phyloP scores from a whole-genome alignment of 2,329 filamentous ascomycete genomes.

The Sporothrix sp. region DNA sequence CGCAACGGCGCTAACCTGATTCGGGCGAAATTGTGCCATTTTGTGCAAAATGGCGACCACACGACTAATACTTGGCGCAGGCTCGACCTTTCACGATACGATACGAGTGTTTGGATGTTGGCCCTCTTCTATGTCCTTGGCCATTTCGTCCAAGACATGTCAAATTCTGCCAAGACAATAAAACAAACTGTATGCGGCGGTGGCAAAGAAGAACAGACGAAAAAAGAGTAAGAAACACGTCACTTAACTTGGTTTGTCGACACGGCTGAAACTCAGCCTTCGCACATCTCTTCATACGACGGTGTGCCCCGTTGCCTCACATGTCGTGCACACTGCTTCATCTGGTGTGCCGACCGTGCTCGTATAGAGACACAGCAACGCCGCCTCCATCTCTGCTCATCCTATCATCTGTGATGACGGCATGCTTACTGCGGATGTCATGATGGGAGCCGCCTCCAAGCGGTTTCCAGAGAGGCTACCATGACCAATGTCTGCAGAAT shows the following conservation, averaged over 20 bases:
- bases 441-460: background rate
- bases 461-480: background rate
- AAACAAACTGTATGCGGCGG: no score
- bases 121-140: no score
- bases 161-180: background rate
- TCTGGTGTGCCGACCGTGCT: no score
- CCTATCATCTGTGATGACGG: background rate
- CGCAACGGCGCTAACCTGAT: background rate
- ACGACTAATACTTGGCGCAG: no score
- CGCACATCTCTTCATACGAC: no score
- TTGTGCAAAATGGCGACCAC: background rate
- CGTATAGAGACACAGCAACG: no score
- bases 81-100: no score
- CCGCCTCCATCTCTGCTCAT: background rate
- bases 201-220: background rate
- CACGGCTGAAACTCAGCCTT: background rate
- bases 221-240: background rate
- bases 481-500: background rate
- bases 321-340: no score
- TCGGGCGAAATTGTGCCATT: constrained; percentile 1
- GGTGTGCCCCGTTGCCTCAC: no score
- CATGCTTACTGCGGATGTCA: background rate
- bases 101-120: no score
- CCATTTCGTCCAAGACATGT: no score
- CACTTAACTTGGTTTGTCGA: background rate